These are phyloP conservation scores for Alternaria burnsii DNA, from an alignment of 2,329 filamentous ascomycete species.

Conservation along the genomic window DNA sequence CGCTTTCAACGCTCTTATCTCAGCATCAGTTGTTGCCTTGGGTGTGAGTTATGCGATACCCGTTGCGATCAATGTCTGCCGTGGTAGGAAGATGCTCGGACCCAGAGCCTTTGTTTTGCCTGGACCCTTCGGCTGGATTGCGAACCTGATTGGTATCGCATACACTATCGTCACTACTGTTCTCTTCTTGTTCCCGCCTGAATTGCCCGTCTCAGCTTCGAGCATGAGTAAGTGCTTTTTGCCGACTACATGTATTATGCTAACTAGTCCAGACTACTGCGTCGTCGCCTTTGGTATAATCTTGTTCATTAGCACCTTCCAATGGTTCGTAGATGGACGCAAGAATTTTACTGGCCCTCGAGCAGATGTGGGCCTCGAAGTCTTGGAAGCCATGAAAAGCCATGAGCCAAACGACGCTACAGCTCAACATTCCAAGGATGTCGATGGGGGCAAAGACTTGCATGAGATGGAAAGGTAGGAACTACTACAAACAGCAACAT, in stretches of 20 bases:
- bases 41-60: slow-evolving; percentile 79
- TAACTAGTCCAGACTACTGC: slow-evolving; percentile 56
- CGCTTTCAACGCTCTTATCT: slow-evolving; percentile 76
- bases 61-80: slow-evolving; percentile 72
- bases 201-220: slow-evolving; percentile 67
- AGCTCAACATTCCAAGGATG: slow-evolving; percentile 13
- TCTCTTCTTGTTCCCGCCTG: slow-evolving; percentile 77
- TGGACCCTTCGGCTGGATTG: slow-evolving; percentile 64
- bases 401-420: slow-evolving; percentile 22
- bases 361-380: slow-evolving; percentile 53
- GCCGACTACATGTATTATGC: neutral
- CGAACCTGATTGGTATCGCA: slow-evolving; percentile 67
- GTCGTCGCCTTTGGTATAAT: slow-evolving; percentile 67
- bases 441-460: slow-evolving; percentile 10
- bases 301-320: slow-evolving; percentile 63
- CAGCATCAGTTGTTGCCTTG: slow-evolving; percentile 75
- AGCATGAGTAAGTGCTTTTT: slow-evolving; percentile 69
- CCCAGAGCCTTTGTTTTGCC: slow-evolving; percentile 66
- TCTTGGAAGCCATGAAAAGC: slow-evolving; percentile 46
- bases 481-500: neutral
- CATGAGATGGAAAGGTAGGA: neutral
- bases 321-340: slow-evolving; percentile 68
- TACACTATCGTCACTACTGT: slow-evolving; percentile 77
- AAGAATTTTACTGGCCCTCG: slow-evolving; percentile 67
- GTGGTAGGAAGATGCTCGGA: slow-evolving; percentile 72